Evolutionary conservation across 148 eudicot species (phyloP), one percentile per base, ranked within the genome.

Genomic region (Arbutus unedo): DNA sequence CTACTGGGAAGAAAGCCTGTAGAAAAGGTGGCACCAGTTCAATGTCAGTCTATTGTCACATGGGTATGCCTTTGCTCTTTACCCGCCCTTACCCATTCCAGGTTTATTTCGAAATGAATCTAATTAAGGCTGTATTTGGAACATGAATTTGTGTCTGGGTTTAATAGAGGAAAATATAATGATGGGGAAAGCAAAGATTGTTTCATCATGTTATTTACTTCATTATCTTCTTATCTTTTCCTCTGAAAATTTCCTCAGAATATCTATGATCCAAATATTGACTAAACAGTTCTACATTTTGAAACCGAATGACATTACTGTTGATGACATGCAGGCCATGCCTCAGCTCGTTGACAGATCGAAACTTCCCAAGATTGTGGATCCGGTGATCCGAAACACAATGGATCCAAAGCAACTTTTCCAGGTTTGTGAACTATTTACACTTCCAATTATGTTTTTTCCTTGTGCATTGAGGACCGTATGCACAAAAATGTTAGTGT

Each of bases 31-130:
- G 90, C 92, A 47, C 91, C 93, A 43, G 83, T 94, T 80, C 97
- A 94, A 76, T 91, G 93, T 85, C 95, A 93, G 84, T 94, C 97
- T 75, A 93, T 93, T 50, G 98, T 96, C 81, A 93, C 98, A 82
- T 96, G 99, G 99, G 98, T 93, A 91, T 56, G 64, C 81, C 44
- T 62, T 47, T 56, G 31, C 23, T 53, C 18, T 49, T n/a, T 25
- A 19, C 3, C 68, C 3, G 77, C 6, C 31, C 16, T 66, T 59
- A 50, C 67, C 4, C 21, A 23, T 15, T 75, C 44, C 48, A 41
- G 74, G 19, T 75, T 3, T 43, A 47, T 19, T 11, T 19, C 9
- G 43, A 59, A 19, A 62, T 51, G 21, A 54, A 71, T 19, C 76
- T 5, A 50, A 13, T 8, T 13, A 47, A 66, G 71, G 43, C 43